A percentile compares a stretch with the other conserved stretches of the same genome.
phyloP scores from a whole-genome alignment of 331 rosid species.

The Stylosanthes scabra region DNA sequence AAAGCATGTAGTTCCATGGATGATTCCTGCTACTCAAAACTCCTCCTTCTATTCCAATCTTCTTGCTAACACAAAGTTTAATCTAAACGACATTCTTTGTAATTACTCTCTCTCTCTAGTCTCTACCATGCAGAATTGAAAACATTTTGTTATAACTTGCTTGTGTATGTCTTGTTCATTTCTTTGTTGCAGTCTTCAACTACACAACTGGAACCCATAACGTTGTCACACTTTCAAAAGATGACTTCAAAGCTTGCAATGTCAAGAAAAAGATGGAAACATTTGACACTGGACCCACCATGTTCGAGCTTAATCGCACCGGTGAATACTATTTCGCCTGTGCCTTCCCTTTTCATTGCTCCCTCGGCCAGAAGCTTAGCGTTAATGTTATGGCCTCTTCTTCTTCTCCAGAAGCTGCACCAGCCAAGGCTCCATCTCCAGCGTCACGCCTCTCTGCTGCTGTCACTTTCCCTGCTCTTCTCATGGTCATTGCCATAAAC shows the following conservation, averaged over 20 bases:
- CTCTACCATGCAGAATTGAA: background rate
- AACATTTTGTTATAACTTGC: background rate
- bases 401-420: background rate
- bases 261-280: background rate
- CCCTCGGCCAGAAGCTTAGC: conserved; percentile 24
- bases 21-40: background rate
- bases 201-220: conserved; percentile 8
- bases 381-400: background rate
- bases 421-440: background rate
- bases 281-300: conserved; percentile 2
- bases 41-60: conserved; percentile 21
- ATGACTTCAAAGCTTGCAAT: conserved; percentile 10
- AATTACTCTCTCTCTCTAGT: background rate
- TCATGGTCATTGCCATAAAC: conserved; percentile 1
- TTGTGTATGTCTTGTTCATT: background rate
- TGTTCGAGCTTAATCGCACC: conserved; percentile 8
- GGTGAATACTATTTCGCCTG: conserved; percentile 24
- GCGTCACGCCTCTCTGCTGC: background rate
- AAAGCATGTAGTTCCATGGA: conserved; percentile 23
- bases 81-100: conserved; percentile 20
- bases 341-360: background rate
- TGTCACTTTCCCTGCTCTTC: conserved; percentile 5
- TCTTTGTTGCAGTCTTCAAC: conserved; percentile 17
- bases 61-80: background rate
- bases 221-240: conserved; percentile 17